These are phyloP conservation scores for Biscogniauxia sp. DNA, from an alignment of 2,329 filamentous ascomycete genomes.

Conservation along the genomic window DNA sequence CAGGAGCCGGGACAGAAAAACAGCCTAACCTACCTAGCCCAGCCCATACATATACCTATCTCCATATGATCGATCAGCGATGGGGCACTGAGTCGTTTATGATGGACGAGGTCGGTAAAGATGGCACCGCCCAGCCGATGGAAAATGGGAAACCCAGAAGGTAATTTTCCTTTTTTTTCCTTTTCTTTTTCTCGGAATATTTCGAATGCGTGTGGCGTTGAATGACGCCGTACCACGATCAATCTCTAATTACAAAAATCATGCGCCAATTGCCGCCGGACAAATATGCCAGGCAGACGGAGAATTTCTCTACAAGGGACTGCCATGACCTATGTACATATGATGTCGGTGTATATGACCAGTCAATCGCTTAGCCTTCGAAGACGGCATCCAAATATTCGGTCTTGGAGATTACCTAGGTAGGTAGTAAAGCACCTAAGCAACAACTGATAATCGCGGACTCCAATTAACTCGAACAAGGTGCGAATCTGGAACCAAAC, in stretches of 20 bases:
- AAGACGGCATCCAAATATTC: not conserved
- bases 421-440: not conserved
- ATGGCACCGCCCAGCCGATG: not conserved
- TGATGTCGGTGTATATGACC: not conserved
- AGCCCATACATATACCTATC: not conserved
- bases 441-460: not conserved
- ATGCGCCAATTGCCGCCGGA: conserved; percentile 30
- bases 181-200: conserved; percentile 24
- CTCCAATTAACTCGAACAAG: not conserved
- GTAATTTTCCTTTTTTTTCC: no score
- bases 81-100: not conserved
- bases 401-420: not conserved
- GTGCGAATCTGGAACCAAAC: not conserved
- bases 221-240: conserved; percentile 24
- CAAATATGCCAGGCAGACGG: conserved; percentile 27
- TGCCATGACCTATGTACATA: conserved; percentile 15
- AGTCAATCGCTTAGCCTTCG: not conserved
- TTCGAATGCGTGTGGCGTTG: conserved; percentile 30
- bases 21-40: not conserved
- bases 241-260: conserved; percentile 28
- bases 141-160: conserved; percentile 5
- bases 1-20: not conserved
- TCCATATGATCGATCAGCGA: not conserved
- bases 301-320: conserved; percentile 25
- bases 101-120: conserved; percentile 4